phyloP scores from a whole-genome alignment of 2,329 filamentous ascomycete genomes.

The Dactylella cylindrospora region DNA sequence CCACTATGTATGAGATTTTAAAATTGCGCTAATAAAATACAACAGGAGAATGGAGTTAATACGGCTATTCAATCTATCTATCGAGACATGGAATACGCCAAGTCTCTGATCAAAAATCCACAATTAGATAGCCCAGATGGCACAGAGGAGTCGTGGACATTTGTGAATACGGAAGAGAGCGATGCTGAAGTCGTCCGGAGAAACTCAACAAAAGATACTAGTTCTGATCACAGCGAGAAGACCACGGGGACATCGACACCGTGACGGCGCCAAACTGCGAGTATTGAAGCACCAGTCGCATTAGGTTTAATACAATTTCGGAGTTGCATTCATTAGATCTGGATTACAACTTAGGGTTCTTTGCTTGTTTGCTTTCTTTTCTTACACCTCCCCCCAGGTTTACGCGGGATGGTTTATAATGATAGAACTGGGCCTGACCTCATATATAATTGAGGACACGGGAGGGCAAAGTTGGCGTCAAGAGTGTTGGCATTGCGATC shows the following conservation, averaged over 20 bases:
- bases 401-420: conserved; percentile 20
- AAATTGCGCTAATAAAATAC: conserved; percentile 49
- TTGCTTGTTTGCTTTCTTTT: conserved; percentile 4
- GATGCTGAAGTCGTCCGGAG: conserved; percentile 53
- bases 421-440: conserved; percentile 35
- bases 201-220: conserved; percentile 39
- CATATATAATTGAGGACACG: conserved; percentile 13
- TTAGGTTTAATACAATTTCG: too few relatives aligned
- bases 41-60: conserved; percentile 83
- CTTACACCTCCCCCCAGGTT: conserved; percentile 7
- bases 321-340: conserved; percentile 41
- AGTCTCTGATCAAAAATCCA: conserved; percentile 71
- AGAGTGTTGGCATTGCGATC: conserved; percentile 17
- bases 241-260: conserved; percentile 10
- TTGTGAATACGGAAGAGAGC: conserved; percentile 66
- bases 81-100: conserved; percentile 90
- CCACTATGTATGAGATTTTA: conserved; percentile 7
- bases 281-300: too few relatives aligned
- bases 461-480: conserved; percentile 33
- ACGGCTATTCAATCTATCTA: conserved; percentile 90
- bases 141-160: conserved; percentile 86
- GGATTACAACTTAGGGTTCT: conserved; percentile 25
- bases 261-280: too few relatives aligned
- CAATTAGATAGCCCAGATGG: conserved; percentile 57
- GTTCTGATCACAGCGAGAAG: conserved; percentile 24